These are phyloP conservation scores for Chloranthus sessilifolius DNA, from an alignment of 164 flowering plant species.

Conservation along the genomic window DNA sequence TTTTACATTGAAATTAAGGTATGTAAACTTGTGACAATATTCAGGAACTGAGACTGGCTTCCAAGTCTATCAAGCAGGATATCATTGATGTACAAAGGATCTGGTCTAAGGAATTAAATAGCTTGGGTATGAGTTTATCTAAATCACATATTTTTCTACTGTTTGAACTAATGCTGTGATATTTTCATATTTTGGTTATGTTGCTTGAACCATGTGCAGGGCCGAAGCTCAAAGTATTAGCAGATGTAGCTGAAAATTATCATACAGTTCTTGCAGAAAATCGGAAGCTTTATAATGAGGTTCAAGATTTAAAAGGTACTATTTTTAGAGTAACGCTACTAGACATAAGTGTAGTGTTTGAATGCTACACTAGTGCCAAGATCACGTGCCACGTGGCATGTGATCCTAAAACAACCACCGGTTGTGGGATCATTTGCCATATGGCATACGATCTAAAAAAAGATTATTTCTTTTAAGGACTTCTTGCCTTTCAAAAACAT, in stretches of 20 bases:
- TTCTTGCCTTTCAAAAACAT: too few relatives aligned
- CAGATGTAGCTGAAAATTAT: slow-evolving; percentile 78
- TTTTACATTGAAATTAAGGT: not conserved
- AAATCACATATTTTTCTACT: not conserved
- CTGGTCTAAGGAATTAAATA: slow-evolving; percentile 52
- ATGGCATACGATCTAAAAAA: too few relatives aligned
- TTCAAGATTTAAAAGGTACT: slow-evolving; percentile 95
- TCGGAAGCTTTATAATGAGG: slow-evolving; percentile 83
- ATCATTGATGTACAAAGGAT: slow-evolving; percentile 37
- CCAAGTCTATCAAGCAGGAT: slow-evolving; percentile 60
- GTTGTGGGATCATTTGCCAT: too few relatives aligned
- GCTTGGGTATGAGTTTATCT: slow-evolving; percentile 44
- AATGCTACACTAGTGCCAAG: too few relatives aligned
- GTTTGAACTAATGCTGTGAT: slow-evolving; percentile 9
- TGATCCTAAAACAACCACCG: too few relatives aligned
- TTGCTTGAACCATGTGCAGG: slow-evolving; percentile 32
- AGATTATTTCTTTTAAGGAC: too few relatives aligned
- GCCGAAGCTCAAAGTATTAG: slow-evolving; percentile 55
- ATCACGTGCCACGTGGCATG: too few relatives aligned
- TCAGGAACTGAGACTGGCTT: slow-evolving; percentile 58
- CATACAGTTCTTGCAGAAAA: slow-evolving; percentile 82
- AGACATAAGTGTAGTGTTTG: too few relatives aligned
- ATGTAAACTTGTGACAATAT: slow-evolving; percentile 8
- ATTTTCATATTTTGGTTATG: slow-evolving; percentile 6
- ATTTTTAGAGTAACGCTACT: slow-evolving; percentile 1